Conservation (phyloP, 169 alveolate species). For the Sarcocystis neurona region DNA sequence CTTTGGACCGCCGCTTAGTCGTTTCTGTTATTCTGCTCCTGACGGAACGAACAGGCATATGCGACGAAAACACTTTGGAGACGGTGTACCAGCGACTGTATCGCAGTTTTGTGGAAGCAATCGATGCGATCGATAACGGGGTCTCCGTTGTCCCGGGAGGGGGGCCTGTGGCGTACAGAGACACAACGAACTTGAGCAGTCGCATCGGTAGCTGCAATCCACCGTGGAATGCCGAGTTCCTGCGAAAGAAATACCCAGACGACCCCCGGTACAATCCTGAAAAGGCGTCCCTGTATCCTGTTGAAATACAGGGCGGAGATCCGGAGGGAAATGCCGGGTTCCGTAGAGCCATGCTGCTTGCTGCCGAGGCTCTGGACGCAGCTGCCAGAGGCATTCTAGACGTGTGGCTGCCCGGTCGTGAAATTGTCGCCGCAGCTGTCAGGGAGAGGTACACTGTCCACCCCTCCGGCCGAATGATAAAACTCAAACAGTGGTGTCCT, state of each 20-base stretch:
- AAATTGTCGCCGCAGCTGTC: constrained; percentile 67
- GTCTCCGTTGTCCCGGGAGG: constrained; percentile 74
- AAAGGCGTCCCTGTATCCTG: background rate
- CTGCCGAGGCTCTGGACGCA: constrained; percentile 75
- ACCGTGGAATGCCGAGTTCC: constrained; percentile 80
- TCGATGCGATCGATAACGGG: constrained; percentile 92
- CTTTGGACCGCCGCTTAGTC: no score
- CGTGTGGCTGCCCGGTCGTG: constrained; percentile 73
- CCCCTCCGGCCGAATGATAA: constrained; percentile 77
- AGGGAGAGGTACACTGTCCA: constrained; percentile 71
- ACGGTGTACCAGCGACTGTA: constrained; percentile 76
- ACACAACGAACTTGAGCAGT: constrained; percentile 74
- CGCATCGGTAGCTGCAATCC: constrained; percentile 86
- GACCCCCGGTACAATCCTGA: background rate
- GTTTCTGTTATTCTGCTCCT: no score
- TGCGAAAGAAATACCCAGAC: background rate
- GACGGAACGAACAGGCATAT: no score
- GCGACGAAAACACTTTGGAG: no score
- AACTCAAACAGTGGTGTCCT: constrained; percentile 74
- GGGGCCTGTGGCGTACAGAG: constrained; percentile 76
- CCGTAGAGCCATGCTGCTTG: constrained; percentile 76
- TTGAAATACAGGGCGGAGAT: constrained; percentile 6
- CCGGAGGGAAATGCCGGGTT: constrained; percentile 53
- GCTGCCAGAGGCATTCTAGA: constrained; percentile 65
- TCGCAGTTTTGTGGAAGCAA: constrained; percentile 79